phyloP scores from a whole-genome alignment of 306 rosid genomes.

The Glycine tomentella region DNA sequence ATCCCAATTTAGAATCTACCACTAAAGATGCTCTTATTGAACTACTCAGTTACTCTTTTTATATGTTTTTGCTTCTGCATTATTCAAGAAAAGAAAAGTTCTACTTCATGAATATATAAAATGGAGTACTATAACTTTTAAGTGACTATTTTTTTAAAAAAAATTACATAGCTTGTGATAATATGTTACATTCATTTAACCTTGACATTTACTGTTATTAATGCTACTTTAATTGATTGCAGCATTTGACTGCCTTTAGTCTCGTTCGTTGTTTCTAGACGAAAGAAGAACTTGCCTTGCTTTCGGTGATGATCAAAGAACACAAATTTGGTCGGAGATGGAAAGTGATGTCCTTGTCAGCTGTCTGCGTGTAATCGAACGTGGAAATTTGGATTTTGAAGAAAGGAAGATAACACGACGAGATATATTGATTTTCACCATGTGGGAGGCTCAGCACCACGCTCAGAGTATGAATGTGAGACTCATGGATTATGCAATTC shows the following conservation, averaged over 20 bases:
- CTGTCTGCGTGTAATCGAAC: background rate
- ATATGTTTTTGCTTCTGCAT: too few relatives aligned
- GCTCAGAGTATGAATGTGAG: too few relatives aligned
- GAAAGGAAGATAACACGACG: background rate
- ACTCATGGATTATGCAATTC: too few relatives aligned
- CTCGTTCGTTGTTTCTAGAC: background rate
- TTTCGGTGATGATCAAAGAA: background rate
- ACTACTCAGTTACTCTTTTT: too few relatives aligned
- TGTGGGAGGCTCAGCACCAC: conserved; percentile 17
- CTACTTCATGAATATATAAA: too few relatives aligned
- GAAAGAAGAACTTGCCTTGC: background rate
- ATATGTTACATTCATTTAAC: background rate
- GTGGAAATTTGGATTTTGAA: background rate
- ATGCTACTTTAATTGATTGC: conserved; percentile 4
- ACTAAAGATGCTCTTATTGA: too few relatives aligned
- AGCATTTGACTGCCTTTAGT: conserved; percentile 18
- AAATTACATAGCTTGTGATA: too few relatives aligned
- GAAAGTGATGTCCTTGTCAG: background rate
- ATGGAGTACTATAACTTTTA: too few relatives aligned
- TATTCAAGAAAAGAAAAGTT: too few relatives aligned
- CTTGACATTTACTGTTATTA: background rate
- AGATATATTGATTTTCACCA: background rate
- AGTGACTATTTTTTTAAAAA: too few relatives aligned
- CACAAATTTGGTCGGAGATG: background rate
- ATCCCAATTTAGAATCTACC: too few relatives aligned